These are phyloP conservation scores for Hyaloscypha hepaticicola DNA, from an alignment of 495 filamentous ascomycete species.

Conservation along the genomic window DNA sequence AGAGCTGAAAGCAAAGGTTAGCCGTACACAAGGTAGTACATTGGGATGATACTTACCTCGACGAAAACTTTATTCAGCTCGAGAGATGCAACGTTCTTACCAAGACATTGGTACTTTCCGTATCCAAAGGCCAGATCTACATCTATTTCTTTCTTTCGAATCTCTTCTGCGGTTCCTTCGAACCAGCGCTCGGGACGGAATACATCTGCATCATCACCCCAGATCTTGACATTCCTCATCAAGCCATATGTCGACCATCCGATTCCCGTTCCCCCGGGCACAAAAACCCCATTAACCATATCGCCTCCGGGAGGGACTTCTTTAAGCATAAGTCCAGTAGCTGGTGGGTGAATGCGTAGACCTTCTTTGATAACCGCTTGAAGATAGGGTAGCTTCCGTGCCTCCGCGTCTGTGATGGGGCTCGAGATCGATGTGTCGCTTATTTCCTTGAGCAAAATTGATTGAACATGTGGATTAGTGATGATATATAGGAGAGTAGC, in stretches of 20 bases:
- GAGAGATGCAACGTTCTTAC: conserved; percentile 43
- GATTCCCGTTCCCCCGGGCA: conserved; percentile 53
- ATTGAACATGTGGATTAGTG: conserved; percentile 44
- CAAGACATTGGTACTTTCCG: conserved; percentile 46
- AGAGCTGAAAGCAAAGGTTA: neutral
- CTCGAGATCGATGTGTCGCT: conserved; percentile 30
- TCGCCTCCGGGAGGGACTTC: conserved; percentile 50
- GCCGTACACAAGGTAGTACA: neutral
- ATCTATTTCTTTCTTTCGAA: conserved; percentile 38
- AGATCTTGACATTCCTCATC: conserved; percentile 39
- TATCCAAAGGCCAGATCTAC: conserved; percentile 43
- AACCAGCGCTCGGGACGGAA: conserved; percentile 60
- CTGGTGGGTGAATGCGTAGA: conserved; percentile 44
- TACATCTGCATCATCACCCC: conserved; percentile 45
- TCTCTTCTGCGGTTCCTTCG: conserved; percentile 36
- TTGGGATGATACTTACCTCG: neutral
- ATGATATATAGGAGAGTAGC: conserved; percentile 55
- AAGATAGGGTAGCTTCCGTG: conserved; percentile 48
- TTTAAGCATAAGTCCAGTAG: conserved; percentile 39
- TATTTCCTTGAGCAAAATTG: conserved; percentile 56
- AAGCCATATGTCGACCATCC: conserved; percentile 40
- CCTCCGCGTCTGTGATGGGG: conserved; percentile 32
- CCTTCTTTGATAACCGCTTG: conserved; percentile 52
- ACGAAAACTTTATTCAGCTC: conserved; percentile 49
- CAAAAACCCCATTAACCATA: conserved; percentile 43